Evolutionary conservation across 129 eudicot genomes (phyloP).

Genomic region (Flaveria brownii): DNA sequence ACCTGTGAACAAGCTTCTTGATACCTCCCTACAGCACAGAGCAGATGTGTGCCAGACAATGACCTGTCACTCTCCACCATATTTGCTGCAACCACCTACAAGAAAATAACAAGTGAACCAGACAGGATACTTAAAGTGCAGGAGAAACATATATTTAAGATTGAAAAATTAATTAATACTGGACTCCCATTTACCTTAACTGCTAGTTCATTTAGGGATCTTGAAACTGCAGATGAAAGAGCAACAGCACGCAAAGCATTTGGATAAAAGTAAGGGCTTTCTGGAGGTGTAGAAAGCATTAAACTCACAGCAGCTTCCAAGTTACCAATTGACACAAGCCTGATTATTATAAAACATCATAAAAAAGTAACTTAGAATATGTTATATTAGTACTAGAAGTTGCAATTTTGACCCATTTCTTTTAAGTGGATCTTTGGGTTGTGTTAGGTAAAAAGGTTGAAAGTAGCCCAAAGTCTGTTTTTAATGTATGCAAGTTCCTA

Average conservation of each 20-base stretch:
- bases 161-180: neutral
- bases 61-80: constrained; percentile 93
- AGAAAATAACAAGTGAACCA: constrained; percentile 6
- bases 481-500: neutral
- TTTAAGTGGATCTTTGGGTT: neutral
- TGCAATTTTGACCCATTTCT: constrained; percentile 5
- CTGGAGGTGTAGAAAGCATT: constrained; percentile 93
- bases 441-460: neutral
- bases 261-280: constrained; percentile 84
- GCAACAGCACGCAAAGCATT: constrained; percentile 98
- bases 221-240: constrained; percentile 95
- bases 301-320: constrained; percentile 94
- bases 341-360: constrained; percentile 33
- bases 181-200: constrained; percentile 61
- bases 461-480: neutral
- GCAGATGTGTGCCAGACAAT: constrained; percentile 91
- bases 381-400: neutral
- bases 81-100: constrained; percentile 93
- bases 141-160: neutral
- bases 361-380: neutral
- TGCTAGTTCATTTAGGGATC: constrained; percentile 83
- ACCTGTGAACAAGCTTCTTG: constrained; percentile 99
- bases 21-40: constrained; percentile 93
- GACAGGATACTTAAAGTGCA: neutral
- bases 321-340: constrained; percentile 95